These are phyloP conservation scores for Saposhnikovia divaricata DNA, from an alignment of 129 eudicot genomes.

Conservation along the genomic window DNA sequence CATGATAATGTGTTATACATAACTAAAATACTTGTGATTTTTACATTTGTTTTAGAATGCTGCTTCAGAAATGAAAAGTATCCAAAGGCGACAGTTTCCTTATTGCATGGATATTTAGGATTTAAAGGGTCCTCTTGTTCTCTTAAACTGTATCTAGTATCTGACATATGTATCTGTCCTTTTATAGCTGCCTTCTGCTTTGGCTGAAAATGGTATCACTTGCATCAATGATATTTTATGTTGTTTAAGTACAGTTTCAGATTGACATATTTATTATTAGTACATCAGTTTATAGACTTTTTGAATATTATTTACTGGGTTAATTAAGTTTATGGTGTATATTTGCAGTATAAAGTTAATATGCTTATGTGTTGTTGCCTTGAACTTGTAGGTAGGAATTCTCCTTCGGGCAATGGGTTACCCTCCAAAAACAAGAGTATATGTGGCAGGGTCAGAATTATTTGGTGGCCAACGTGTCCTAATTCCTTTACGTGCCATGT, in stretches of 20 bases:
- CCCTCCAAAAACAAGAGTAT: constrained; percentile 83
- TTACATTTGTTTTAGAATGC: not conserved
- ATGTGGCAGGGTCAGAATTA: constrained; percentile 83
- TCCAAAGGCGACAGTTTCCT: not conserved
- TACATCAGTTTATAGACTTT: not conserved
- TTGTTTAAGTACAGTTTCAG: not conserved
- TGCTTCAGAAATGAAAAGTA: not conserved
- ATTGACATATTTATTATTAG: not conserved
- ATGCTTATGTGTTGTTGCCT: not conserved
- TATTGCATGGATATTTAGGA: not conserved
- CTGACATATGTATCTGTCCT: not conserved
- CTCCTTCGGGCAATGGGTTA: constrained; percentile 94
- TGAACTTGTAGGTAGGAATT: constrained; percentile 69
- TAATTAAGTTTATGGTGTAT: not conserved
- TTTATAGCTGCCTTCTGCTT: not conserved
- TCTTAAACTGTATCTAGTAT: not conserved
- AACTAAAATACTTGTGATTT: not conserved
- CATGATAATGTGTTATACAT: not conserved
- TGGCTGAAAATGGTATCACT: not conserved
- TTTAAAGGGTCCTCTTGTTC: not conserved
- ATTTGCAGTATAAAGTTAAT: not conserved
- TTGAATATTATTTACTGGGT: not conserved
- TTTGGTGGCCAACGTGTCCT: constrained; percentile 96
- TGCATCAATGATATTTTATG: no score
- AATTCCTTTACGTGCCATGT: constrained; percentile 93